Evolutionary conservation across 2,329 filamentous ascomycete genomes (phyloP).

Genomic region (Colletotrichum agaves): DNA sequence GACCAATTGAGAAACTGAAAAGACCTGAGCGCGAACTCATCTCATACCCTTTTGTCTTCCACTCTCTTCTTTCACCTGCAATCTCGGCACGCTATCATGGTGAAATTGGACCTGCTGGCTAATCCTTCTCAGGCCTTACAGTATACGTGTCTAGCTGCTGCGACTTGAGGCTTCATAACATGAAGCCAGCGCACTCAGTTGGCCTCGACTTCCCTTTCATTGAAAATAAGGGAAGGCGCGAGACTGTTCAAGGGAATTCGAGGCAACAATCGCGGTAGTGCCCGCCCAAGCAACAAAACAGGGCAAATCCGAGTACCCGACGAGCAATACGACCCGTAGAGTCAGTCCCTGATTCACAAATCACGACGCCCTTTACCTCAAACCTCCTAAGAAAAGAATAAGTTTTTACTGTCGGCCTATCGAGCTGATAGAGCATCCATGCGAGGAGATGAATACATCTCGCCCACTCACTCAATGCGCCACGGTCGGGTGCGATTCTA

Average conservation of each 20-base stretch:
- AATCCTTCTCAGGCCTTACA: neutral
- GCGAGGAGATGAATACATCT: slow-evolving; percentile 7
- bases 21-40: slow-evolving; percentile 70
- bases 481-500: slow-evolving; percentile 1
- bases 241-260: neutral
- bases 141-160: slow-evolving; percentile 2
- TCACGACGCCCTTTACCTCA: too few relatives aligned
- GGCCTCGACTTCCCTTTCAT: neutral
- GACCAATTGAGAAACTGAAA: slow-evolving; percentile 73
- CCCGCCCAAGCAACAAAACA: neutral
- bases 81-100: neutral
- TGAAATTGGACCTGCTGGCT: neutral
- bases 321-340: too few relatives aligned
- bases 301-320: too few relatives aligned
- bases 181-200: slow-evolving; percentile 4
- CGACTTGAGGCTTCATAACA: slow-evolving; percentile 5
- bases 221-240: neutral
- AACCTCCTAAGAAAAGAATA: too few relatives aligned
- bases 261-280: neutral
- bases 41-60: neutral
- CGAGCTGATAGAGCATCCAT: neutral
- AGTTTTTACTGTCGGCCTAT: neutral
- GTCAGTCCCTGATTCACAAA: too few relatives aligned
- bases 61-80: neutral
- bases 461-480: neutral